phyloP scores from a whole-genome alignment of 2,329 filamentous ascomycete species.

The Geosmithia flava region DNA sequence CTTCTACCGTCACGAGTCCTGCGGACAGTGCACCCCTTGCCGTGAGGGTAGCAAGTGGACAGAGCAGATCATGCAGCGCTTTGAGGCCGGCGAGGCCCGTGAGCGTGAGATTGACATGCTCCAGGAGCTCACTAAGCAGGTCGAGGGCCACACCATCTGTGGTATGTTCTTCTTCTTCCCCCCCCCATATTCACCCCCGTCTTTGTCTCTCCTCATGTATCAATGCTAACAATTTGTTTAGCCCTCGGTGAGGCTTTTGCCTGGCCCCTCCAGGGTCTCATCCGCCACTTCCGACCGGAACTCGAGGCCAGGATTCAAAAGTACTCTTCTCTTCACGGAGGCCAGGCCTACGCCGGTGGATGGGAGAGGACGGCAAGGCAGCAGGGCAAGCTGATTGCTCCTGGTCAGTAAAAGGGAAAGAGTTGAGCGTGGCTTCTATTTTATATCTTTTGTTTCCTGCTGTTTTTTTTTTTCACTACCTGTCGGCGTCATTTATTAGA shows the following conservation, averaged over 20 bases:
- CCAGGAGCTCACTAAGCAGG: conserved; percentile 97
- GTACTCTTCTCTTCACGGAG: conserved; percentile 61
- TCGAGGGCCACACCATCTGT: conserved; percentile 98
- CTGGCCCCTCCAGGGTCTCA: conserved; percentile 96
- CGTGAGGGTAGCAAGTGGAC: conserved; percentile 99
- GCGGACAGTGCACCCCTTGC: conserved; percentile 98
- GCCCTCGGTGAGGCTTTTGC: conserved; percentile 94
- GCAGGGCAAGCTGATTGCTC: conserved; percentile 75
- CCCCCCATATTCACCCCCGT: background rate
- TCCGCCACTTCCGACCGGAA: conserved; percentile 95
- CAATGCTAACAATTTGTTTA: conserved; percentile 21
- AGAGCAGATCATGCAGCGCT: conserved; percentile 95
- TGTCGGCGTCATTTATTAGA: conserved; percentile 1
- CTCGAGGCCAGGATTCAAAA: conserved; percentile 82
- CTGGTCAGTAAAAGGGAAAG: conserved; percentile 60
- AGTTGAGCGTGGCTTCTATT: conserved; percentile 1
- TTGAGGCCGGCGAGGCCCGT: conserved; percentile 81
- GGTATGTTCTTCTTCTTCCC: conserved; percentile 38
- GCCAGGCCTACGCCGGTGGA: conserved; percentile 69
- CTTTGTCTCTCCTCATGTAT: background rate
- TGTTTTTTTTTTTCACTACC: background rate
- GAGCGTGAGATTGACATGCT: conserved; percentile 98
- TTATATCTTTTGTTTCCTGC: background rate
- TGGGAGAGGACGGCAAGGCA: conserved; percentile 66
- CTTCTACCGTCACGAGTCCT: conserved; percentile 98